phyloP scores from a whole-genome alignment of 1,139 yeast species.

The Kazachstania sp. region DNA sequence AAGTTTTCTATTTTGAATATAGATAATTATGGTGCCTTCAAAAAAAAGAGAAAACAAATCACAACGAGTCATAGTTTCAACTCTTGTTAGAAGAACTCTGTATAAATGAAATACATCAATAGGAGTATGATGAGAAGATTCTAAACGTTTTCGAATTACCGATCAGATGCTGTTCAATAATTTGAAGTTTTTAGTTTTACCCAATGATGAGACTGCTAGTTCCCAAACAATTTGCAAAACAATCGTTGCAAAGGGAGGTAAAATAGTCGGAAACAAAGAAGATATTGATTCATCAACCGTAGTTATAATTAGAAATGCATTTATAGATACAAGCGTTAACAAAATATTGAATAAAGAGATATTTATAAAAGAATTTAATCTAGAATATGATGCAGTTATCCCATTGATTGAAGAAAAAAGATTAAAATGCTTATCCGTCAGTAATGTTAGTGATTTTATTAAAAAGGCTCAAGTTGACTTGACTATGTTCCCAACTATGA shows the following conservation, averaged over 20 bases:
- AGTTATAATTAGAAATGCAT: constrained; percentile 21
- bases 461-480: constrained; percentile 7
- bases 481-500: not conserved
- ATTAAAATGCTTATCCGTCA: constrained; percentile 11
- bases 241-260: constrained; percentile 32
- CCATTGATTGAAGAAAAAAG: constrained; percentile 8
- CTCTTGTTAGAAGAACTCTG: too few species aligned
- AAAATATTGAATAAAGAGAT: constrained; percentile 4
- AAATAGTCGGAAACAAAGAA: constrained; percentile 15
- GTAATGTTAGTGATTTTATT: constrained; percentile 12
- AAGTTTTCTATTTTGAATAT: too few species aligned
- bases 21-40: too few species aligned
- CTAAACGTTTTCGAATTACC: too few species aligned
- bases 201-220: constrained; percentile 15
- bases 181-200: constrained; percentile 19
- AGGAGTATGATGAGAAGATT: too few species aligned
- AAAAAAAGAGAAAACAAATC: too few species aligned
- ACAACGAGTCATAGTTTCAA: too few species aligned
- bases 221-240: constrained; percentile 12
- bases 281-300: constrained; percentile 11
- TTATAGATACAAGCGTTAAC: constrained; percentile 10
- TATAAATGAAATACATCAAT: too few species aligned
- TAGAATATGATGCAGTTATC: constrained; percentile 12
- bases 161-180: constrained; percentile 12
- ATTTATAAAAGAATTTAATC: constrained; percentile 15